phyloP scores from a whole-genome alignment of 257 asterid genomes.

The Rubia yunnanensis region DNA sequence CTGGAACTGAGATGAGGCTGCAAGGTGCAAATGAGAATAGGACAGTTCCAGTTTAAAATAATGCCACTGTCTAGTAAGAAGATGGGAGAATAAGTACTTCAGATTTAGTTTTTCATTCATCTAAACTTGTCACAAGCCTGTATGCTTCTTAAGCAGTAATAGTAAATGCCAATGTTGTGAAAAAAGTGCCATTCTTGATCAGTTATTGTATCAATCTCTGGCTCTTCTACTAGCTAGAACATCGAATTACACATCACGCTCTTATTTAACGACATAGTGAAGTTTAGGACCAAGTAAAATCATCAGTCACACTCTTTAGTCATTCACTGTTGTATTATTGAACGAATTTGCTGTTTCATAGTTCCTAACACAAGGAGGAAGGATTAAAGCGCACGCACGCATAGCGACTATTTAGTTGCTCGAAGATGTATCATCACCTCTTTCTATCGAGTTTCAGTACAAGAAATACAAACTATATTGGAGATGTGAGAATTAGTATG shows the following conservation, averaged over 20 bases:
- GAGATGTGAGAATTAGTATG: not conserved
- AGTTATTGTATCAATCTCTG: not conserved
- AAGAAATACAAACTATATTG: not conserved
- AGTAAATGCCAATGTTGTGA: not conserved
- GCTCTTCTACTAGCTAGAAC: not conserved
- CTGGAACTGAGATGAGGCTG: slow-evolving; percentile 11
- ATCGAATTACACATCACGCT: not conserved
- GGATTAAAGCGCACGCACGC: not conserved
- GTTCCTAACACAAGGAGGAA: not conserved
- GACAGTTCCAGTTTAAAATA: slow-evolving; percentile 16
- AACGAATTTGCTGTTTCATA: not conserved
- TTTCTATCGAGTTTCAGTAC: not conserved
- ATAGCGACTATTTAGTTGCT: no score
- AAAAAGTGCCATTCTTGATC: not conserved
- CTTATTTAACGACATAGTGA: not conserved
- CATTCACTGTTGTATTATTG: not conserved
- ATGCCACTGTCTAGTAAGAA: not conserved
- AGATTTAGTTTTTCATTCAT: not conserved
- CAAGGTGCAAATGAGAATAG: slow-evolving; percentile 10
- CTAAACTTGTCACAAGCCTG: not conserved
- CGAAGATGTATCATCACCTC: not conserved
- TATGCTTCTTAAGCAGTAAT: not conserved
- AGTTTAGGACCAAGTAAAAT: not conserved
- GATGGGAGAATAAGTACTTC: not conserved
- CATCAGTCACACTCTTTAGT: not conserved